Evolutionary conservation across 2,329 filamentous ascomycete species (phyloP), one percentile per base, ranked within the genome.

Genomic region (Pochonia chlamydosporia): DNA sequence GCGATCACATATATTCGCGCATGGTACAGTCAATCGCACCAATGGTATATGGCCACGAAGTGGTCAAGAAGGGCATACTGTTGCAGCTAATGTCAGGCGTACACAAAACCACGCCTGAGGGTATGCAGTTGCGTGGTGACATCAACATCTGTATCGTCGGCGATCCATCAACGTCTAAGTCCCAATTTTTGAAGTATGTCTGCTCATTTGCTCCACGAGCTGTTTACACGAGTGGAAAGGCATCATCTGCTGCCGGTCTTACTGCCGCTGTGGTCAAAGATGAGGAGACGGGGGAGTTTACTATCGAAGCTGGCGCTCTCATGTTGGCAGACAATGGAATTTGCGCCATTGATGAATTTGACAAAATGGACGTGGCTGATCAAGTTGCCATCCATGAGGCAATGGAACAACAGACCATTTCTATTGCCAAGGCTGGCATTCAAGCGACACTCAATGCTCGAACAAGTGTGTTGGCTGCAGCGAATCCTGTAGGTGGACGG

Each of bases 331-430:
- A 97, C 61, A 96, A 96, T 56, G 93, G 93, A 46, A 95, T 97
- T 59, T 99, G 93, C 67, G 91, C 90, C 50, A 99, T 99, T 63
- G 93, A 99, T 63, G 93, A 99, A 65, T 99, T 99, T 59, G 93
- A 99, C 80, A 99, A 99, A 74, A 99, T 99, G 93, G 93, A 99
- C 60, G 87, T 99, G 52, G 83, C 74, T 44, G 93, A 99, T 65
- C 93, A 99, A 71, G 93, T 99, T 47, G 93, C 93, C 55, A 99
- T 99, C 61, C 93, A 99, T 78, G 93, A 99, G 81, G 93, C 93
- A 50, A 99, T 99, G 93, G 93, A 99, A 79, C 93, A 99, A 73
- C 93, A 99, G 70, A 99, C 93, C 5, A 99, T 99, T 55, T 96
- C 90, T 8, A 99, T 99, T 60, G 92, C 93, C 50, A 99, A 99